phyloP scores from a whole-genome alignment of 331 rosid genomes.

The Erythrophleum ivorense region DNA sequence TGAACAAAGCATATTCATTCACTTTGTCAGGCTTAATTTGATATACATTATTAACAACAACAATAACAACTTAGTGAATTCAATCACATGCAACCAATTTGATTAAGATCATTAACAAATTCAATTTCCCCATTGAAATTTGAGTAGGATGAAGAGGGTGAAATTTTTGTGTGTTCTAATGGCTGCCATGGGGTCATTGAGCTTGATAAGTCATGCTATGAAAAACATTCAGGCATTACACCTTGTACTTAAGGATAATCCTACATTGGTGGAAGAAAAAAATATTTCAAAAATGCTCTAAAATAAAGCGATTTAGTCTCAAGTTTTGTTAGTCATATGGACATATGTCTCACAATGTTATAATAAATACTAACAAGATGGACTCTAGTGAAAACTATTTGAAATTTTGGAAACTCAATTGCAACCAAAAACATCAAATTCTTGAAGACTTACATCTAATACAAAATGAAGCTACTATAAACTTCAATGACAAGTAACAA shows the following conservation, averaged over 20 bases:
- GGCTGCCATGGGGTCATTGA: slow-evolving; percentile 60
- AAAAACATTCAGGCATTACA: slow-evolving; percentile 52
- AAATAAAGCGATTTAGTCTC: not conserved
- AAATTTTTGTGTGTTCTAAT: slow-evolving; percentile 56
- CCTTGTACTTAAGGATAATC: slow-evolving; percentile 65
- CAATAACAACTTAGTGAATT: too few relatives aligned
- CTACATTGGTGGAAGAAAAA: slow-evolving; percentile 48
- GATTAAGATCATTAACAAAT: slow-evolving; percentile 50
- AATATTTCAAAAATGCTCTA: slow-evolving; percentile 23
- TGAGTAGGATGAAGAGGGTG: slow-evolving; percentile 76
- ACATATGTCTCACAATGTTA: too few relatives aligned
- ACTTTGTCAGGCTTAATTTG: too few relatives aligned
- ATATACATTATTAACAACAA: too few relatives aligned
- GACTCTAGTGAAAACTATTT: not conserved
- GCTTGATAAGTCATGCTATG: slow-evolving; percentile 50
- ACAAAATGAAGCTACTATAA: too few relatives aligned
- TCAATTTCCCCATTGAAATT: slow-evolving; percentile 64
- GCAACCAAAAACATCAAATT: too few relatives aligned
- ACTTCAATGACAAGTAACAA: too few relatives aligned
- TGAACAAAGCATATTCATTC: too few relatives aligned
- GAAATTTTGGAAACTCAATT: too few relatives aligned
- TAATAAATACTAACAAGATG: not conserved
- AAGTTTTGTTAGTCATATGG: not conserved
- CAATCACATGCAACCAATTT: slow-evolving; percentile 44
- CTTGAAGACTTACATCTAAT: too few relatives aligned